Conservation (phyloP, 306 rosid species). For the Prunus dulcis region DNA sequence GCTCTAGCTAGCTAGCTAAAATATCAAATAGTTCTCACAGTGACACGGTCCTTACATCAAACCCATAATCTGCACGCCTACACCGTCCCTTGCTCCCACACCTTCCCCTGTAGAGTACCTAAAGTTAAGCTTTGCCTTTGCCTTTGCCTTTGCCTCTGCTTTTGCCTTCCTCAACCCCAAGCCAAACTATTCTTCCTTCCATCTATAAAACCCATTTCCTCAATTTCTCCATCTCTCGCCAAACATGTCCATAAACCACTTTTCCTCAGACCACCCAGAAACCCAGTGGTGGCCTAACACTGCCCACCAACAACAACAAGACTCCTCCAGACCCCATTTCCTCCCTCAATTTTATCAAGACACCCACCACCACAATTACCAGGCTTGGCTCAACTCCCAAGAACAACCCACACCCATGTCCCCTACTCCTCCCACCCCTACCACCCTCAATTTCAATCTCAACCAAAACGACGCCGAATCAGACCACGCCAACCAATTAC, state of each 20-base stretch:
- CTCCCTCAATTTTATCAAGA: conserved; percentile 8
- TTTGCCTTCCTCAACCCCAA: background rate
- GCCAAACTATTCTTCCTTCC: background rate
- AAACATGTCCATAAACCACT: conserved; percentile 51
- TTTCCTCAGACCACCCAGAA: conserved; percentile 48
- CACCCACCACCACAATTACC: conserved; percentile 16
- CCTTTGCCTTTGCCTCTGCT: background rate
- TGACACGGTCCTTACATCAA: conserved; percentile 45
- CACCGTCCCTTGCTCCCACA: background rate
- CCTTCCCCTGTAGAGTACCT: background rate
- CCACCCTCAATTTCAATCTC: conserved; percentile 36
- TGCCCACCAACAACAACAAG: conserved; percentile 20
- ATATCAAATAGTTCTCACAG: conserved; percentile 59
- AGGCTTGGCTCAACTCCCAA: conserved; percentile 24
- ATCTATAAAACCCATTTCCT: background rate
- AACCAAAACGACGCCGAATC: conserved; percentile 29
- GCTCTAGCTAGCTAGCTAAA: conserved; percentile 17
- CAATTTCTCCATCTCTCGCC: conserved; percentile 9
- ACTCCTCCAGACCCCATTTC: conserved; percentile 5
- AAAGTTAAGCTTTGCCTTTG: background rate
- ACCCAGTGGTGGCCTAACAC: conserved; percentile 40
- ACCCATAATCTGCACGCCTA: conserved; percentile 50
- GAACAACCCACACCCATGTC: background rate
- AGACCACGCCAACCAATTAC: background rate
- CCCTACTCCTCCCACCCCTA: background rate